These are phyloP conservation scores for Periconia sp. DNA, from an alignment of 2,329 filamentous ascomycete species.

Conservation along the genomic window DNA sequence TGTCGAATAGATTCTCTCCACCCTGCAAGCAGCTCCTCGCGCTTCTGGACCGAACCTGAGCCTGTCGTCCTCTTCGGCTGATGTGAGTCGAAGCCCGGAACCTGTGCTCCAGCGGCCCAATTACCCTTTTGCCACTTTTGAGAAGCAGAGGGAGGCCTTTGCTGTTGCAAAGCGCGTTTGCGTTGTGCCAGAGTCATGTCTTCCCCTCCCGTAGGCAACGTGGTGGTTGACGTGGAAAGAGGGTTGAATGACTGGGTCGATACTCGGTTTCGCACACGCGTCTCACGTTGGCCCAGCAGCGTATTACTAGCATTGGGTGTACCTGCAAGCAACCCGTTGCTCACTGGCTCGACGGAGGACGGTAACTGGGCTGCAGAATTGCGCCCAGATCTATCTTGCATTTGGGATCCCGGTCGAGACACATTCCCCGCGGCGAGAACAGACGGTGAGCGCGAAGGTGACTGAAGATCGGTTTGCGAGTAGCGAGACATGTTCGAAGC, in stretches of 20 bases:
- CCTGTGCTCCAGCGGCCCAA: constrained; percentile 26
- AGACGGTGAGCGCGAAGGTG: constrained; percentile 26
- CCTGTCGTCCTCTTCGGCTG: constrained; percentile 39
- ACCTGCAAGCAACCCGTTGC: constrained; percentile 18
- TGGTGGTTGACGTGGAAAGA: constrained; percentile 30
- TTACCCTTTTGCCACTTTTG: constrained; percentile 40
- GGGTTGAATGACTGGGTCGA: constrained; percentile 47
- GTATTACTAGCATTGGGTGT: constrained; percentile 49
- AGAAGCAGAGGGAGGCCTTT: constrained; percentile 35
- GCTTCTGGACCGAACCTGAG: constrained; percentile 34
- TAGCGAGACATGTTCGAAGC: constrained; percentile 29
- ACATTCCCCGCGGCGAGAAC: constrained; percentile 16
- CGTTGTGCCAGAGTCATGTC: constrained; percentile 76
- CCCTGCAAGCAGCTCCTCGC: constrained; percentile 41
- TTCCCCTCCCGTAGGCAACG: constrained; percentile 54
- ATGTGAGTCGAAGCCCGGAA: constrained; percentile 45
- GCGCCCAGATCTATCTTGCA: constrained; percentile 24
- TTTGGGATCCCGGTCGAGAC: constrained; percentile 31
- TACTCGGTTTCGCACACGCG: constrained; percentile 52
- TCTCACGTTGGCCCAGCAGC: constrained; percentile 62
- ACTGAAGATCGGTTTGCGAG: constrained; percentile 20
- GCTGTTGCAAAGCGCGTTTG: constrained; percentile 38
- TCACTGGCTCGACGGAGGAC: constrained; percentile 40
- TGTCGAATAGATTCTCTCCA: constrained; percentile 43
- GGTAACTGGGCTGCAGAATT: constrained; percentile 40